These are phyloP conservation scores for Exsudoporus frostii DNA, from an alignment of 768 basidiomycete species.

Conservation along the genomic window DNA sequence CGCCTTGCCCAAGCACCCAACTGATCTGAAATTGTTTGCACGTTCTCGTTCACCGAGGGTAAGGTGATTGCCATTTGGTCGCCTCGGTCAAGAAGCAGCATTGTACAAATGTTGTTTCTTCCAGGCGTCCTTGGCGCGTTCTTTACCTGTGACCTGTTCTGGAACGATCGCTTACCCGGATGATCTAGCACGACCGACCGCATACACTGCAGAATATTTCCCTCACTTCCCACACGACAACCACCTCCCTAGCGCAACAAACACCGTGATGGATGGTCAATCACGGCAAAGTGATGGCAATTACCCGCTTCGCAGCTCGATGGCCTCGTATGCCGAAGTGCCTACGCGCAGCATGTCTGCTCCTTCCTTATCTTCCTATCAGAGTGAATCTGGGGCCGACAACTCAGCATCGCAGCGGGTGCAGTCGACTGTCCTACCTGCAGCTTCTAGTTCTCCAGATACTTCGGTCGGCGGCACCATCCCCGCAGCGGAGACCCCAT, in stretches of 20 bases:
- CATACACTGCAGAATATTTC: conserved; percentile 1
- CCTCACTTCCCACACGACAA: neutral
- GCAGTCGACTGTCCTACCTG: neutral
- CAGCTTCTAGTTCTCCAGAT: neutral
- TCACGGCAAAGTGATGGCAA: neutral
- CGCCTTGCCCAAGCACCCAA: too few relatives aligned
- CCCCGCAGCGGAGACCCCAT: neutral
- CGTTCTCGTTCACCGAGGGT: neutral
- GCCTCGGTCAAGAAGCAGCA: neutral
- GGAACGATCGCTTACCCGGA: conserved; percentile 1
- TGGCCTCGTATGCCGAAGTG: neutral
- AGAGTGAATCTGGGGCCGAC: neutral
- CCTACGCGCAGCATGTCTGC: neutral
- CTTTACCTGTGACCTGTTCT: neutral
- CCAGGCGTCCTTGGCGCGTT: neutral
- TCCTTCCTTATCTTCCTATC: neutral
- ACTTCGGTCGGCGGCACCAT: neutral
- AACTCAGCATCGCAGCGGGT: neutral
- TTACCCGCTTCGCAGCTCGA: neutral
- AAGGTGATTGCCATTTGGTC: neutral
- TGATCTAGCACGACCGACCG: conserved; percentile 4
- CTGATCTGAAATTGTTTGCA: neutral
- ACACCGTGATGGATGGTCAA: neutral
- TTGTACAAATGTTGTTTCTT: neutral
- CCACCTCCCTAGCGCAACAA: neutral